These are phyloP conservation scores for Alternaria infectoria DNA, from an alignment of 2,329 filamentous ascomycete genomes.

Conservation along the genomic window DNA sequence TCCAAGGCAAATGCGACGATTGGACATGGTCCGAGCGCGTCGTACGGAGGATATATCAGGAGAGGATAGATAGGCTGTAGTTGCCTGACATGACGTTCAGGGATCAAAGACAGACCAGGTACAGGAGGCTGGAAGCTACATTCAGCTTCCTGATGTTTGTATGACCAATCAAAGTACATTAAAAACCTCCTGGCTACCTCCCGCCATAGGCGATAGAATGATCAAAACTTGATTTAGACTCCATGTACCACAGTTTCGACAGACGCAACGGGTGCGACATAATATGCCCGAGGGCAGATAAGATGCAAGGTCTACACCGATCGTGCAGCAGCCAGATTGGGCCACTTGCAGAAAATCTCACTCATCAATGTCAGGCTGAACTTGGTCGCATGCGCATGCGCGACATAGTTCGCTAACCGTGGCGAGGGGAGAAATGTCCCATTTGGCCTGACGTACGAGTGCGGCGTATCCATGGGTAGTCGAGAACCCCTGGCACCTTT, in stretches of 20 bases:
- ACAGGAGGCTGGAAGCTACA: too few species aligned
- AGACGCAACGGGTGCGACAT: neutral
- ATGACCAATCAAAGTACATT: neutral
- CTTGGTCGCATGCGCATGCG: conserved; percentile 7
- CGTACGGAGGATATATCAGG: neutral
- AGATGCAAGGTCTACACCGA: neutral
- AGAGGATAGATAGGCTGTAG: neutral
- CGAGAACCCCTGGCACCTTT: neutral
- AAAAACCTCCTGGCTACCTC: neutral
- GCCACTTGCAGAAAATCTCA: conserved; percentile 3
- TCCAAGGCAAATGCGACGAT: neutral
- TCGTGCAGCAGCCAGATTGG: conserved; percentile 1
- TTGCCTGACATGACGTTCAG: neutral
- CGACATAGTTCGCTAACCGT: conserved; percentile 8
- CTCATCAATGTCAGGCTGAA: conserved; percentile 6
- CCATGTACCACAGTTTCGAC: neutral
- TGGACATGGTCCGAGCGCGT: neutral
- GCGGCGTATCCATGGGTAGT: neutral
- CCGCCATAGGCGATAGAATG: neutral
- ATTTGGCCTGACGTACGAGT: neutral
- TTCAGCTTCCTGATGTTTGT: neutral
- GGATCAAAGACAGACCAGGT: neutral
- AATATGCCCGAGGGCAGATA: neutral
- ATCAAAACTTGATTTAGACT: neutral
- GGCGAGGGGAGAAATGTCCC: neutral